A percentile compares a stretch with the other conserved stretches of the same genome.
phyloP scores from a whole-genome alignment of 108 stramenopile species.

The Seminavis robusta region DNA sequence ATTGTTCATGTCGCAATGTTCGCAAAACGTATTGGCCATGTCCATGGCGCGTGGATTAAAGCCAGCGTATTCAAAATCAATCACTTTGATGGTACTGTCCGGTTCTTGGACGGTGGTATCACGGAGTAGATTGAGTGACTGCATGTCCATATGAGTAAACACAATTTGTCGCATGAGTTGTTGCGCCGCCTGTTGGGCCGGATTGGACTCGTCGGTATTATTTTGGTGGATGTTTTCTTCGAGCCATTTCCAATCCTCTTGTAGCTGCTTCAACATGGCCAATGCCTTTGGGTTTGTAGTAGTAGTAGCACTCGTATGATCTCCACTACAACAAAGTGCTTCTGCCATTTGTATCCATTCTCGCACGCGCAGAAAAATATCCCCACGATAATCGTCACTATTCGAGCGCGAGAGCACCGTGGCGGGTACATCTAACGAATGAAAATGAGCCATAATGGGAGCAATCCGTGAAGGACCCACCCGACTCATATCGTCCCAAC shows the following conservation, averaged over 20 bases:
- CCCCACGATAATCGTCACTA: too few species aligned
- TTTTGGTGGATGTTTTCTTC: conserved; percentile 2
- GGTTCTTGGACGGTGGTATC: neutral
- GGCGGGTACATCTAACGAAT: conserved; percentile 6
- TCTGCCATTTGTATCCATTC: too few species aligned
- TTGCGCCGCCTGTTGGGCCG: neutral
- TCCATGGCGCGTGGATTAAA: conserved; percentile 71
- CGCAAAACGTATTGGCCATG: conserved; percentile 85
- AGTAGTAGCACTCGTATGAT: too few species aligned
- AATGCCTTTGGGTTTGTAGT: too few species aligned
- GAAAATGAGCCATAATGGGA: conserved; percentile 35
- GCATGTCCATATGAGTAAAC: conserved; percentile 62
- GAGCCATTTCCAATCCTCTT: conserved; percentile 38
- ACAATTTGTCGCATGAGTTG: conserved; percentile 38
- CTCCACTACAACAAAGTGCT: too few species aligned
- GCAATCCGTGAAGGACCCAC: conserved; percentile 40
- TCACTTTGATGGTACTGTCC: conserved; percentile 42
- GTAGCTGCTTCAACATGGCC: conserved; percentile 5
- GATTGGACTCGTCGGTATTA: neutral
- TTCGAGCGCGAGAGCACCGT: too few species aligned
- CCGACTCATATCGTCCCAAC: conserved; percentile 24
- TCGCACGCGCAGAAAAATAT: too few species aligned
- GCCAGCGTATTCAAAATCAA: conserved; percentile 84
- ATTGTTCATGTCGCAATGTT: conserved; percentile 65
- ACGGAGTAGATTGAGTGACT: conserved; percentile 49